Evolutionary conservation across 2,329 filamentous ascomycete species (phyloP).

Genomic region (Fusarium protoensiforme): DNA sequence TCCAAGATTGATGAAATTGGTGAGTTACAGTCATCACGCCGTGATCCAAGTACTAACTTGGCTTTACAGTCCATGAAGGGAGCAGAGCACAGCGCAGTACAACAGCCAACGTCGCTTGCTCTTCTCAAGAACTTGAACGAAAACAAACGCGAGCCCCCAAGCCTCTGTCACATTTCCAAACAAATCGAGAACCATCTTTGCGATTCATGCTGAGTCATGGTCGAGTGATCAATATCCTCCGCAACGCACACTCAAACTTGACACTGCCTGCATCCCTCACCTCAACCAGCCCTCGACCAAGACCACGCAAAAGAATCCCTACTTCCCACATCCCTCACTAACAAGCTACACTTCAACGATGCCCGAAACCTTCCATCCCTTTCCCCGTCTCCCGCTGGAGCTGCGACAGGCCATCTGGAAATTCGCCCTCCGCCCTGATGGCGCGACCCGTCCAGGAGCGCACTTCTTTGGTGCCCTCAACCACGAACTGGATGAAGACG

Average conservation of each 20-base stretch:
- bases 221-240: not conserved
- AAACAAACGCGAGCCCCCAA: not conserved
- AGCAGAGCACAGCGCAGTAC: too few species aligned
- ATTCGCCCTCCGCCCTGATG: not conserved
- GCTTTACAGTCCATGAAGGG: not conserved
- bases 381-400: not conserved
- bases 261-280: not conserved
- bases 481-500: not conserved
- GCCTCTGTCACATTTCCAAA: not conserved
- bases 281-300: not conserved
- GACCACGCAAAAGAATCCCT: not conserved
- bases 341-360: not conserved
- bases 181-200: not conserved
- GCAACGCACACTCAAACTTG: not conserved
- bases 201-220: not conserved
- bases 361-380: not conserved
- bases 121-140: not conserved
- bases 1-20: not conserved
- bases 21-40: not conserved
- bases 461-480: not conserved
- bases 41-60: not conserved
- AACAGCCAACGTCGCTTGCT: not conserved
- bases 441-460: not conserved
- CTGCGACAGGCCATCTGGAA: not conserved
- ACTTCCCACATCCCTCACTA: not conserved